Evolutionary conservation across 345 rosid genomes (phyloP).

Genomic region (Linum lewisii): DNA sequence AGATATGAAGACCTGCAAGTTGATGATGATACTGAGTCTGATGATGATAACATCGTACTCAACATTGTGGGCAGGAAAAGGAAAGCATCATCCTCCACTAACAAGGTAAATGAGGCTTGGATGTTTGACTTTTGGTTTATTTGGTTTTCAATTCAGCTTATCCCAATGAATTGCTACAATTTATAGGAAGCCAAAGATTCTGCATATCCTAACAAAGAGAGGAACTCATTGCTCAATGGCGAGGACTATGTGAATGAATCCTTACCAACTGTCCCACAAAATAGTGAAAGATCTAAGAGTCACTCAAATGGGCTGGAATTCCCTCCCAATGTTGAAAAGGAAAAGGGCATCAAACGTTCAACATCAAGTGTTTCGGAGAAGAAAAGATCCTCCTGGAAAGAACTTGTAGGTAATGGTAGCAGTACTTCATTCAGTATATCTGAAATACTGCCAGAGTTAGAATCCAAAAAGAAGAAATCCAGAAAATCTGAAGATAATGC

Average conservation of each 20-base stretch:
- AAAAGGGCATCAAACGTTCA: conserved; percentile 19
- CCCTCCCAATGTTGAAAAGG: conserved; percentile 14
- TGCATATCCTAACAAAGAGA: conserved; percentile 28
- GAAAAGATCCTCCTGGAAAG: conserved; percentile 72
- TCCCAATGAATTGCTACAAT: conserved; percentile 12
- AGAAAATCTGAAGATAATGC: background rate
- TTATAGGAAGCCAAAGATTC: conserved; percentile 31
- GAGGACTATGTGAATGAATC: conserved; percentile 25
- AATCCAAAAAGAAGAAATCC: conserved; percentile 22
- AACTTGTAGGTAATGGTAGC: conserved; percentile 42
- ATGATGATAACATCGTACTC: conserved; percentile 43
- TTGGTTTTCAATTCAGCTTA: background rate
- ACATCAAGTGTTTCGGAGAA: conserved; percentile 36
- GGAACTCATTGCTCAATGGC: conserved; percentile 16
- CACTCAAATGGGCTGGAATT: conserved; percentile 7
- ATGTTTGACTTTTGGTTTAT: background rate
- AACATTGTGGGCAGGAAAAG: conserved; percentile 29
- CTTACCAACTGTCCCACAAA: conserved; percentile 18
- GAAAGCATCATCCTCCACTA: conserved; percentile 14
- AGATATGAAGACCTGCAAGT: conserved; percentile 17
- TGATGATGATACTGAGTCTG: conserved; percentile 15
- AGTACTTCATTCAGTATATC: conserved; percentile 35
- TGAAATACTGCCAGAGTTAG: conserved; percentile 25
- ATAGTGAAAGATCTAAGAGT: conserved; percentile 16
- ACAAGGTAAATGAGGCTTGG: conserved; percentile 27